These are phyloP conservation scores for Sarcodon sp. DNA, from an alignment of 768 basidiomycete genomes.

Conservation along the genomic window DNA sequence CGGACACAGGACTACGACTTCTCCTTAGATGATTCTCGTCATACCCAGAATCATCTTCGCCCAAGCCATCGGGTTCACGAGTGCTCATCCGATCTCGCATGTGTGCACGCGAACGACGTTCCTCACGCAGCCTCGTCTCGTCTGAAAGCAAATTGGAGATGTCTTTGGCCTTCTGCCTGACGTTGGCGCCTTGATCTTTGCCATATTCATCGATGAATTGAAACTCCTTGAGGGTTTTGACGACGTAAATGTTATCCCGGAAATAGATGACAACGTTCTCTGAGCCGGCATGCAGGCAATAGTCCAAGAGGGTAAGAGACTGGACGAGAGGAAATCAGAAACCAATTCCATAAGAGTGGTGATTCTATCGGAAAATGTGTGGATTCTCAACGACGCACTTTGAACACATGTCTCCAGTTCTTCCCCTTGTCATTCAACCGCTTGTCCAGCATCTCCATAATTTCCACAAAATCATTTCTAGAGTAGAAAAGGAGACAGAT, in stretches of 20 bases:
- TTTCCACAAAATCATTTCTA: conserved; percentile 93
- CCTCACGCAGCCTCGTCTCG: conserved; percentile 71
- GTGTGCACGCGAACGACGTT: conserved; percentile 68
- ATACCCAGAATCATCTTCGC: conserved; percentile 20
- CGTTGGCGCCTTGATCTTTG: conserved; percentile 98
- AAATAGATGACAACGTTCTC: conserved; percentile 99
- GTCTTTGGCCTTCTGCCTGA: conserved; percentile 94
- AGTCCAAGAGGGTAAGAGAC: conserved; percentile 91
- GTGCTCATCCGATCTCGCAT: conserved; percentile 87
- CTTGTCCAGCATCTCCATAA: conserved; percentile 99
- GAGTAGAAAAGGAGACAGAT: neutral
- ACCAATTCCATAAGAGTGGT: neutral
- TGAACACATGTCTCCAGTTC: conserved; percentile 99
- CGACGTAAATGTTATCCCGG: conserved; percentile 90
- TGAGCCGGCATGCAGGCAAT: conserved; percentile 89
- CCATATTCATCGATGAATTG: conserved; percentile 91
- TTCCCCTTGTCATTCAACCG: conserved; percentile 97
- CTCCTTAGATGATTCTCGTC: conserved; percentile 34
- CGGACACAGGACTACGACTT: conserved; percentile 10
- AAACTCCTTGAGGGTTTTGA: conserved; percentile 99
- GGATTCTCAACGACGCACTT: conserved; percentile 32
- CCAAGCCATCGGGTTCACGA: conserved; percentile 3
- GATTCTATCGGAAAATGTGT: neutral
- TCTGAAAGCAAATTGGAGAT: conserved; percentile 91
- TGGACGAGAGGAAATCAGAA: conserved; percentile 14